Conservation (phyloP, 1,284 basidiomycete genomes). For the Ustilago shanxiensis region DNA sequence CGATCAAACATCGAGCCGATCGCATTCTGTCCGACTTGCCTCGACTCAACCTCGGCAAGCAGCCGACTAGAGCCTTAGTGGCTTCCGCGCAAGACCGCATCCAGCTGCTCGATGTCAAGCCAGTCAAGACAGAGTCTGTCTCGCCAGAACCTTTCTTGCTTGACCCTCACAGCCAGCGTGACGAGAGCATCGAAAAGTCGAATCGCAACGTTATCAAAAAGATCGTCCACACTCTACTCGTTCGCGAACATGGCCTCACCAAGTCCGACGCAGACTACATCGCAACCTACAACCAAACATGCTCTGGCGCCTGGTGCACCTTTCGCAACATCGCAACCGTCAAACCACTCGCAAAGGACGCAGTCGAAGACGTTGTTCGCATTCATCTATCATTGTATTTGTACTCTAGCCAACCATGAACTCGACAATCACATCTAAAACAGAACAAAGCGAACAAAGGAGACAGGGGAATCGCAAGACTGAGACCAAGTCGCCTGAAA, state of each 20-base stretch:
- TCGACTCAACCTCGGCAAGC: conserved; percentile 42
- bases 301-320: conserved; percentile 55
- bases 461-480: not conserved
- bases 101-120: conserved; percentile 30
- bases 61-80: conserved; percentile 27
- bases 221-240: conserved; percentile 37
- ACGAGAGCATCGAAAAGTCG: conserved; percentile 30
- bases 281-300: conserved; percentile 56
- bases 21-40: conserved; percentile 44
- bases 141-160: conserved; percentile 39
- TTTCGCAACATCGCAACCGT: conserved; percentile 37
- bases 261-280: conserved; percentile 53
- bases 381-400: conserved; percentile 48
- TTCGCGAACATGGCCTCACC: conserved; percentile 31
- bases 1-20: conserved; percentile 32
- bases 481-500: not conserved
- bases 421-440: not conserved
- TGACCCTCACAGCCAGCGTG: not conserved
- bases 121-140: conserved; percentile 28
- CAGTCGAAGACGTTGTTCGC: conserved; percentile 42
- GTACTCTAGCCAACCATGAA: conserved; percentile 27
- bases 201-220: conserved; percentile 53
- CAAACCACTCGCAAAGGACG: conserved; percentile 28
- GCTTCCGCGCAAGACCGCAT: not conserved
- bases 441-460: not conserved